Conservation (phyloP, 2,329 filamentous ascomycete genomes). For the Colletotrichum sp. region DNA sequence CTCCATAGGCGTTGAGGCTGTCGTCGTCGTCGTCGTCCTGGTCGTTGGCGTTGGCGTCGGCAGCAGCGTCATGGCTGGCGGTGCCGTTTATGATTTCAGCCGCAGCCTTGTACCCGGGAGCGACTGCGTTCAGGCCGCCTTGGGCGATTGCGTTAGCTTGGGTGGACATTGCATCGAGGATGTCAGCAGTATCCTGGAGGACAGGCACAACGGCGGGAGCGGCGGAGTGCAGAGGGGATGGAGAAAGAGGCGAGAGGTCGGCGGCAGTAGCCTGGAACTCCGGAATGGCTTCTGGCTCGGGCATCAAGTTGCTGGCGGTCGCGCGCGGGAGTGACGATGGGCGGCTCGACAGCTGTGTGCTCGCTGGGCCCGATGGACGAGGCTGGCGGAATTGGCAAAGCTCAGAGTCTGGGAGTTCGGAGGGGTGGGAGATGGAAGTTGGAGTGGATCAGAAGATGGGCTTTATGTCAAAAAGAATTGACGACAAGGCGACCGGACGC, state of each 20-base stretch:
- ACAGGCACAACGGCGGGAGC: constrained; percentile 51
- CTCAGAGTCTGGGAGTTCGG: not conserved
- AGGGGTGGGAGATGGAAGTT: not conserved
- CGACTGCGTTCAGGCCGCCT: constrained; percentile 22
- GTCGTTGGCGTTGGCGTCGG: constrained; percentile 29
- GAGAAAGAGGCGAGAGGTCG: constrained; percentile 57
- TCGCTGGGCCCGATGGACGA: not conserved
- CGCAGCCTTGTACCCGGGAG: constrained; percentile 15
- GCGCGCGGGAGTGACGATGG: not conserved
- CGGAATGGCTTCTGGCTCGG: constrained; percentile 35
- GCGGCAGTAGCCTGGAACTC: constrained; percentile 58
- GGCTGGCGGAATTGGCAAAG: constrained; percentile 3
- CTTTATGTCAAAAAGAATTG: constrained; percentile 4
- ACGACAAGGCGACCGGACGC: constrained; percentile 11
- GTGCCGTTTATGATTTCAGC: constrained; percentile 14
- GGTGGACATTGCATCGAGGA: constrained; percentile 47
- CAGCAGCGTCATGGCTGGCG: constrained; percentile 24
- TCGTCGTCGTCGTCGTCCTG: constrained; percentile 37
- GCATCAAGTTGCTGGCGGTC: constrained; percentile 41
- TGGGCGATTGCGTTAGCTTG: constrained; percentile 26
- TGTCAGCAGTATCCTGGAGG: constrained; percentile 58
- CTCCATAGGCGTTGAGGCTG: constrained; percentile 52
- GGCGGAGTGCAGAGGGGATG: constrained; percentile 50
- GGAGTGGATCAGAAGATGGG: not conserved
- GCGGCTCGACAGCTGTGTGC: not conserved